These are phyloP conservation scores for Thelonectria blattea DNA, from an alignment of 2,329 filamentous ascomycete species.

Conservation along the genomic window DNA sequence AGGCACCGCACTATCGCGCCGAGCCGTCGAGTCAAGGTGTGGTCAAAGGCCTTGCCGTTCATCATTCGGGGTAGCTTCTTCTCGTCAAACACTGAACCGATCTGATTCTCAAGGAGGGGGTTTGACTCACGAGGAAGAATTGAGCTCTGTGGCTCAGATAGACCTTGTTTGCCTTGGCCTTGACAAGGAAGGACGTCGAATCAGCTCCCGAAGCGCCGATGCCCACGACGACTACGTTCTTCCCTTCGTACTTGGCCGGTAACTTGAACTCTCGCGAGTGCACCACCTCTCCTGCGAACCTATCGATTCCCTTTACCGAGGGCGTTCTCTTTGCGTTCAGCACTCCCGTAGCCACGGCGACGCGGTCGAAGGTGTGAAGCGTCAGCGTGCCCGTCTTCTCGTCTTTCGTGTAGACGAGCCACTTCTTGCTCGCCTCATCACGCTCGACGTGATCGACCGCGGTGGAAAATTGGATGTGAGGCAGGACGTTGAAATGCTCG, in stretches of 20 bases:
- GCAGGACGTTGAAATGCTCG: constrained; percentile 39
- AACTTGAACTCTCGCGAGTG: constrained; percentile 48
- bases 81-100: constrained; percentile 10
- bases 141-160: constrained; percentile 51
- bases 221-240: constrained; percentile 55
- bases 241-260: constrained; percentile 43
- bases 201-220: constrained; percentile 47
- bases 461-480: constrained; percentile 38
- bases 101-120: neutral
- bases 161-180: constrained; percentile 43
- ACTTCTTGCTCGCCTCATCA: constrained; percentile 34
- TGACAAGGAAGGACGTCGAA: constrained; percentile 40
- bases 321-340: constrained; percentile 44
- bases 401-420: constrained; percentile 39
- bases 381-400: constrained; percentile 27
- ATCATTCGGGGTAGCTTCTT: constrained; percentile 34
- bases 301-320: constrained; percentile 44
- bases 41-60: constrained; percentile 45
- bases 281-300: constrained; percentile 47
- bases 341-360: constrained; percentile 44
- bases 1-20: constrained; percentile 28
- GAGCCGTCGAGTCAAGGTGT: constrained; percentile 41
- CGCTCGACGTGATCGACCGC: constrained; percentile 36
- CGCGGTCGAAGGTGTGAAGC: constrained; percentile 43
- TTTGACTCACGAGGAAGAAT: constrained; percentile 33